Evolutionary conservation across 345 rosid genomes (phyloP), one percentile per base, ranked within the genome.

Genomic region (Eucalyptus leucophloia): DNA sequence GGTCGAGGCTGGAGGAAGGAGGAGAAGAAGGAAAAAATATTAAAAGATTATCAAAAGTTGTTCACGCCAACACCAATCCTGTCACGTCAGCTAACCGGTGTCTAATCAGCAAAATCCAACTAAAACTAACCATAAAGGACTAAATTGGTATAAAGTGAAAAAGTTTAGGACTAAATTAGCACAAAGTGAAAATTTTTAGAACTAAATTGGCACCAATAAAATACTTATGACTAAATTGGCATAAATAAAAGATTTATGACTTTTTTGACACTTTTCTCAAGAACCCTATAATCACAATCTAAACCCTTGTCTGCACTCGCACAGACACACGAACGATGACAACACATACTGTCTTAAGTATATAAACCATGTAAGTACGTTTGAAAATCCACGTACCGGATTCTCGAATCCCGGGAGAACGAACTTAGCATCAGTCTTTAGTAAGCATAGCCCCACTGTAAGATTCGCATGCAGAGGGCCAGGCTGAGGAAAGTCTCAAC

Each of bases 61-160:
- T 13, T 6, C 5, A 49, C 15, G 15, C 5, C 5, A 12, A 2
- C 1, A 5, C 4, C 15, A 12, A 49, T 49, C 15, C 5, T 49
- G 15, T 14, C 49, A 12, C 14, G 5, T 47, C 14, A 47, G 0
- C 49, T 2, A 2, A 49, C 2, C 5, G 4, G 14, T 4, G 15
- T 0, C 15, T 2, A 4, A 1, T 49, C 3, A 49, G 0, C 17
- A 5, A 49, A 49, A 49, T 5, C 17, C 1, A 0, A 0, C 1
- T 14, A 14, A 49, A 49, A 49, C 0, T 49, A 49, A 0, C 3
- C 7, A 0, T 1, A 49, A 49, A 49, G 2, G 3, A 49, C 7
- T 14, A 1, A 49, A 49, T 49, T 49, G 16, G 17, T 17, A 49
- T 0, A 0, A 49, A 49, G 0, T 49, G 0, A 14, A 49, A 49